Percentiles rank a stretch among this genome's conserved stretches.
Evolutionary conservation across 1,284 basidiomycete genomes (phyloP).

Genomic region (Exsudoporus floridanus): DNA sequence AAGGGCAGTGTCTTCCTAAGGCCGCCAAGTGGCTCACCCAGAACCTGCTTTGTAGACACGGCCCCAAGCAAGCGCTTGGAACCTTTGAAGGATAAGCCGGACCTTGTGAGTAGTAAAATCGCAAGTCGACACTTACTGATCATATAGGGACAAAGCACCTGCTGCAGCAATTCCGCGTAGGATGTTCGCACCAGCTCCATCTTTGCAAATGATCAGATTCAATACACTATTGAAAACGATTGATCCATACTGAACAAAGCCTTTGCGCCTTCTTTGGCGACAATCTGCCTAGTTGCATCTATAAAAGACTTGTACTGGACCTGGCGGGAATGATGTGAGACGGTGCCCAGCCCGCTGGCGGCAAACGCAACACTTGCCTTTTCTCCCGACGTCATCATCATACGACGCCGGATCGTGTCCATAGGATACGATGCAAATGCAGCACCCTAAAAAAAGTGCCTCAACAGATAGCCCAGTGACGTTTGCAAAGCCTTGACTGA

Average conservation of each 20-base stretch:
- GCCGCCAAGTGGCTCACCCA: conserved; percentile 13
- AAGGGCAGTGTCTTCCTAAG: not conserved
- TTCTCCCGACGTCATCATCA: conserved; percentile 74
- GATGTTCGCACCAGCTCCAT: conserved; percentile 61
- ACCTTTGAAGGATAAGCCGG: conserved; percentile 28
- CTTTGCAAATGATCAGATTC: conserved; percentile 15
- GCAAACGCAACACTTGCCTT: conserved; percentile 36
- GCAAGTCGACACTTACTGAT: conserved; percentile 48
- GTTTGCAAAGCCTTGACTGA: conserved; percentile 16
- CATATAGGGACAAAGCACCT: conserved; percentile 68
- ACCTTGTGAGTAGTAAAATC: not conserved
- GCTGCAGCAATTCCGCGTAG: conserved; percentile 69
- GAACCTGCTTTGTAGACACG: conserved; percentile 43
- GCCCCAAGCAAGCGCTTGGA: conserved; percentile 44
- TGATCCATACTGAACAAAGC: conserved; percentile 55
- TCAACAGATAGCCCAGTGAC: not conserved
- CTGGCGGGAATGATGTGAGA: conserved; percentile 9
- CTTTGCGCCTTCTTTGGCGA: conserved; percentile 55
- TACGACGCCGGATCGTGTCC: conserved; percentile 63
- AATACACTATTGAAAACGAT: not conserved
- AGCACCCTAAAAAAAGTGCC: conserved; percentile 41
- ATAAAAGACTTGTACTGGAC: conserved; percentile 52
- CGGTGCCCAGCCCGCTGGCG: not conserved
- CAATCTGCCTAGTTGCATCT: conserved; percentile 63
- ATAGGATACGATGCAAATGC: conserved; percentile 65